Conservation (phyloP, 2,329 filamentous ascomycete genomes). For the Colletotrichum filicis region DNA sequence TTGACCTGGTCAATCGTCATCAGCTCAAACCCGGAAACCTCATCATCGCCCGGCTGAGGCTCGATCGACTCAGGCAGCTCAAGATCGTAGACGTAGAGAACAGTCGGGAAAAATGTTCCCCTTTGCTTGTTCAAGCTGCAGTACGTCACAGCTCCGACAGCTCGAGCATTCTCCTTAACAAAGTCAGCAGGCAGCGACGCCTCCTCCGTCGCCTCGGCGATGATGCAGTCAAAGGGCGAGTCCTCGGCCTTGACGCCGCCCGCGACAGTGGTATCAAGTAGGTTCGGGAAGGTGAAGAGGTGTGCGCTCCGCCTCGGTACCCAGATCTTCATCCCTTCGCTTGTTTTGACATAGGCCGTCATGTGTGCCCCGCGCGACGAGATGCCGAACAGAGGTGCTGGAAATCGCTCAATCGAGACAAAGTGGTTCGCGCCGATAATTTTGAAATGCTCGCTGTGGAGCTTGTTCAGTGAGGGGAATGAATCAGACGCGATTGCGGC, state of each 20-base stretch:
- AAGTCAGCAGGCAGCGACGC: constrained; percentile 56
- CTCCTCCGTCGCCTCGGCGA: constrained; percentile 80
- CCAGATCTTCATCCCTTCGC: constrained; percentile 72
- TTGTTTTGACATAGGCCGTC: constrained; percentile 67
- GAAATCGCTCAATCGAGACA: constrained; percentile 68
- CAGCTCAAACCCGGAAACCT: constrained; percentile 81
- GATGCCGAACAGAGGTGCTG: constrained; percentile 73
- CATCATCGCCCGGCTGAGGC: constrained; percentile 77
- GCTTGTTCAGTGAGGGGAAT: constrained; percentile 51
- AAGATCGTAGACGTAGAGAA: constrained; percentile 79
- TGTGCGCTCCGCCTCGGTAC: constrained; percentile 72
- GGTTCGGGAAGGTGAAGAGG: constrained; percentile 78
- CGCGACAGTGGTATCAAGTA: constrained; percentile 84
- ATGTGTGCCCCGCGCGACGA: constrained; percentile 74
- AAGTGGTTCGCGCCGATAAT: constrained; percentile 49
- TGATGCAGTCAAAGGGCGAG: constrained; percentile 72
- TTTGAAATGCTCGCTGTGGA: constrained; percentile 56
- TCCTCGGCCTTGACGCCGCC: constrained; percentile 79
- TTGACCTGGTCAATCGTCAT: constrained; percentile 71
- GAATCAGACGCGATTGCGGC: constrained; percentile 42
- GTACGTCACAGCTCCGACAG: constrained; percentile 48
- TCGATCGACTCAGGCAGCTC: constrained; percentile 68
- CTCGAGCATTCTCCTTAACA: constrained; percentile 39
- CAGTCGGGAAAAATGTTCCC: constrained; percentile 42
- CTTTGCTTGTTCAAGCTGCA: constrained; percentile 26